These are phyloP conservation scores for Neofusicoccum kwambonambiense DNA, from an alignment of 2,329 filamentous ascomycete species.

Conservation along the genomic window DNA sequence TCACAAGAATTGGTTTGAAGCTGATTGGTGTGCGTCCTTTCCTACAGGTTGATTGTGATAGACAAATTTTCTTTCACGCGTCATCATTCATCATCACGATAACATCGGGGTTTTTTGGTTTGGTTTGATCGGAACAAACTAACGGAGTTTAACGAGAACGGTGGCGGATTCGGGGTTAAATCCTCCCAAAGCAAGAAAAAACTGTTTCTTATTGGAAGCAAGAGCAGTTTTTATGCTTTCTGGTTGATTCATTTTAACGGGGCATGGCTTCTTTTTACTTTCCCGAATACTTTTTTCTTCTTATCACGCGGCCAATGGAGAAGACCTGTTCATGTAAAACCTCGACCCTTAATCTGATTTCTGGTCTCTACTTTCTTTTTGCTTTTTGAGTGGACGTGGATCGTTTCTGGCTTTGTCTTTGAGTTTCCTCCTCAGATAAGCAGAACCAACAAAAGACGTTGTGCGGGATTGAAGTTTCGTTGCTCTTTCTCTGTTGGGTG, in stretches of 20 bases:
- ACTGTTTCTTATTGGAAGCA: not conserved
- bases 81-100: constrained; percentile 11
- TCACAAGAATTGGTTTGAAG: not conserved
- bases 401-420: no score
- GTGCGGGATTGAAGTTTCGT: no score
- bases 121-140: not conserved
- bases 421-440: no score
- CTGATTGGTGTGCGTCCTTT: not conserved
- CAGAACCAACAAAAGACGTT: no score
- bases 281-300: not conserved
- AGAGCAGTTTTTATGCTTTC: not conserved
- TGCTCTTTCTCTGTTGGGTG: no score
- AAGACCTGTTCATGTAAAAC: not conserved
- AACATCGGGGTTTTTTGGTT: constrained; percentile 1
- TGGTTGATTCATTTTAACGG: not conserved
- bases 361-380: no score
- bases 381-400: no score
- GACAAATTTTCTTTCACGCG: constrained; percentile 1
- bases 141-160: constrained; percentile 11
- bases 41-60: constrained; percentile 6
- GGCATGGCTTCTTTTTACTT: not conserved
- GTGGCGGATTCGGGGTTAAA: not conserved
- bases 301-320: not conserved
- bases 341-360: not conserved
- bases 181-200: no score